These are phyloP conservation scores for Ceratocystis papillata DNA, from an alignment of 2,329 filamentous ascomycete species.

Conservation along the genomic window DNA sequence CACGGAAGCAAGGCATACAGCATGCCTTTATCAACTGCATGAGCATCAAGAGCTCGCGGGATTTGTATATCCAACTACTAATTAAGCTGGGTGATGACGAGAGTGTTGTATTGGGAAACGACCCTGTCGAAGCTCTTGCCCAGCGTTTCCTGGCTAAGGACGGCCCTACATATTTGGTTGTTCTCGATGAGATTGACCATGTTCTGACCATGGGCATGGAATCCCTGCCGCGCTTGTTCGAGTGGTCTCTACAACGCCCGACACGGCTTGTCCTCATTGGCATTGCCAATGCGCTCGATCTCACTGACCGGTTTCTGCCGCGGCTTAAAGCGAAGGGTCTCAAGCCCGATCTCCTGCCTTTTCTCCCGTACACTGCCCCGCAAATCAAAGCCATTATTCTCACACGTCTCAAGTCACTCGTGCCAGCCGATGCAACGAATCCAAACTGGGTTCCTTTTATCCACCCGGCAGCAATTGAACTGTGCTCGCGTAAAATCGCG, in stretches of 20 bases:
- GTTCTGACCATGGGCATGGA: slow-evolving; percentile 81
- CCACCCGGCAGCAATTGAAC: slow-evolving; percentile 83
- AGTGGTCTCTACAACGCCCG: slow-evolving; percentile 77
- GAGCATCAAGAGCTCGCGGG: slow-evolving; percentile 80
- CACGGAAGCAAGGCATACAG: slow-evolving; percentile 44
- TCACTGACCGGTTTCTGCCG: slow-evolving; percentile 90
- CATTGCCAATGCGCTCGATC: slow-evolving; percentile 89
- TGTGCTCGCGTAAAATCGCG: slow-evolving; percentile 89
- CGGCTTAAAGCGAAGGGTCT: slow-evolving; percentile 86
- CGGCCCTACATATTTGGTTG: slow-evolving; percentile 60
- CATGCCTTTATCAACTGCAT: slow-evolving; percentile 90
- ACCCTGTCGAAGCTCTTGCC: slow-evolving; percentile 29
- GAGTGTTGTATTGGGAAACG: slow-evolving; percentile 32
- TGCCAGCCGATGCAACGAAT: slow-evolving; percentile 45
- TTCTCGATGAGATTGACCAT: slow-evolving; percentile 90
- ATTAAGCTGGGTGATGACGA: slow-evolving; percentile 52
- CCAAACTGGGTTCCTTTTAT: slow-evolving; percentile 69
- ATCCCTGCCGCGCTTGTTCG: slow-evolving; percentile 85
- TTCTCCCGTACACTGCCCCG: slow-evolving; percentile 77
- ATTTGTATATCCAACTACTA: slow-evolving; percentile 71
- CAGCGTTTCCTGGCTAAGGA: slow-evolving; percentile 21
- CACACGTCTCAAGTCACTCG: slow-evolving; percentile 64
- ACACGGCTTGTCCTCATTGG: slow-evolving; percentile 78
- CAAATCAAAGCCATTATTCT: slow-evolving; percentile 86
- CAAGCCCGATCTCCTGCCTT: slow-evolving; percentile 79